Percentiles rank a stretch among this genome's conserved stretches.
phyloP scores from a whole-genome alignment of 2,329 filamentous ascomycete genomes.

The Stagonosporopsis rhizophila region DNA sequence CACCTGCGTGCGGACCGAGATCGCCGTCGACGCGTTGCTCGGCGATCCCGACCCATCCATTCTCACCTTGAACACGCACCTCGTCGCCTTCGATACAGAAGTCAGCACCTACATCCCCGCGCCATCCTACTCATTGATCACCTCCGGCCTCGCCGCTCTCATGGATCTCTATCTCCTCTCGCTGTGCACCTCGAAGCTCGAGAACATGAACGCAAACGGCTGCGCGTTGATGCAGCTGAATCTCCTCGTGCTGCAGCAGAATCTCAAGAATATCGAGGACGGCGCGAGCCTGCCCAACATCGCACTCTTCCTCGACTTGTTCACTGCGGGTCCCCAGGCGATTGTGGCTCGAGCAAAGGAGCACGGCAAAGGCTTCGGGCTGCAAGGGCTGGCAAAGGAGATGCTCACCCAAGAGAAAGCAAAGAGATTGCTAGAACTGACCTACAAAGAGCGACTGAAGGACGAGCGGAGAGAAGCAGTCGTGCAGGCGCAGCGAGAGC shows the following conservation, averaged over 20 bases:
- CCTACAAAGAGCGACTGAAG: slow-evolving; percentile 59
- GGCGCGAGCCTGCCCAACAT: slow-evolving; percentile 69
- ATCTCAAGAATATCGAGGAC: slow-evolving; percentile 89
- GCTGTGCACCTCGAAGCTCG: slow-evolving; percentile 69
- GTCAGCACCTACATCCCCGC: slow-evolving; percentile 74
- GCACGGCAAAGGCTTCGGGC: slow-evolving; percentile 36
- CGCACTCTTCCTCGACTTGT: slow-evolving; percentile 73
- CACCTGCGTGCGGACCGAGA: slow-evolving; percentile 57
- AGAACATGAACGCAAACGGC: slow-evolving; percentile 83
- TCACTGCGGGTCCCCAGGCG: slow-evolving; percentile 68
- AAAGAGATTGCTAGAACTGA: slow-evolving; percentile 52
- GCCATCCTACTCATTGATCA: slow-evolving; percentile 74
- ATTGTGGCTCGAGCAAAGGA: slow-evolving; percentile 69
- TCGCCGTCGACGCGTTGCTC: slow-evolving; percentile 72
- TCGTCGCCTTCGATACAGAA: slow-evolving; percentile 88
- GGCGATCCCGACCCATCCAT: slow-evolving; percentile 81
- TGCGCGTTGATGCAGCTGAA: slow-evolving; percentile 91
- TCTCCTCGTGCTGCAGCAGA: slow-evolving; percentile 93
- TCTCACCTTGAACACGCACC: slow-evolving; percentile 79
- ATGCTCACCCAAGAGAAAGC: slow-evolving; percentile 50
- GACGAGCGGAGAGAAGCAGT: slow-evolving; percentile 71
- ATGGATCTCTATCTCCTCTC: slow-evolving; percentile 79
- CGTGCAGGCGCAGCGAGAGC: slow-evolving; percentile 69
- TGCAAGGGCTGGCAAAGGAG: slow-evolving; percentile 32
- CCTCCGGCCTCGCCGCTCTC: slow-evolving; percentile 76